phyloP scores from a whole-genome alignment of 257 asterid genomes.

The Plantago major region DNA sequence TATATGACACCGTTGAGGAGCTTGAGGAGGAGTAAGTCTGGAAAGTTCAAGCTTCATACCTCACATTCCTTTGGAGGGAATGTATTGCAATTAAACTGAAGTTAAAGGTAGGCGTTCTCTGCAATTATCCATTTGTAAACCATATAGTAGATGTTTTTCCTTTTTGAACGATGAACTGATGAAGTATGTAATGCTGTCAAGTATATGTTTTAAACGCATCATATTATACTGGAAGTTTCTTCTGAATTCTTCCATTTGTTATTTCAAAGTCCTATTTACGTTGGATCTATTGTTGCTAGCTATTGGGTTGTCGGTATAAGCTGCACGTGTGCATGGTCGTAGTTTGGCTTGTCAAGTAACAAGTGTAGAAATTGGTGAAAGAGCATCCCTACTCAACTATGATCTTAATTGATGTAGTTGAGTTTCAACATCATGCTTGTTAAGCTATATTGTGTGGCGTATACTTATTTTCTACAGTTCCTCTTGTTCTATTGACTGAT shows the following conservation, averaged over 20 bases:
- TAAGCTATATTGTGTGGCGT: neutral
- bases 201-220: conserved; percentile 21
- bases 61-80: conserved; percentile 38
- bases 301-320: neutral
- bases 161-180: conserved; percentile 17
- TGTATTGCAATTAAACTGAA: conserved; percentile 47
- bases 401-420: neutral
- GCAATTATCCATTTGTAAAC: conserved; percentile 26
- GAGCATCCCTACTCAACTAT: neutral
- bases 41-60: conserved; percentile 40
- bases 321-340: neutral
- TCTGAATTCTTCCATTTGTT: neutral
- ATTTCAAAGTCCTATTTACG: neutral
- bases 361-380: neutral
- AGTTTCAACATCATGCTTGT: neutral
- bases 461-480: neutral
- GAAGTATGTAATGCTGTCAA: conserved; percentile 29
- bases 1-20: conserved; percentile 79
- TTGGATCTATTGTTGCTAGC: conserved; percentile 8
- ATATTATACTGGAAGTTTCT: conserved; percentile 24
- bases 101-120: conserved; percentile 24
- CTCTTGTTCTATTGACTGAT: neutral
- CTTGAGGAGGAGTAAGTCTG: conserved; percentile 44
- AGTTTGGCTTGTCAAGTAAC: conserved; percentile 1
- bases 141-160: conserved; percentile 17